These are phyloP conservation scores for Aspergillus funiculosus DNA, from an alignment of 495 filamentous ascomycete species.

Conservation along the genomic window DNA sequence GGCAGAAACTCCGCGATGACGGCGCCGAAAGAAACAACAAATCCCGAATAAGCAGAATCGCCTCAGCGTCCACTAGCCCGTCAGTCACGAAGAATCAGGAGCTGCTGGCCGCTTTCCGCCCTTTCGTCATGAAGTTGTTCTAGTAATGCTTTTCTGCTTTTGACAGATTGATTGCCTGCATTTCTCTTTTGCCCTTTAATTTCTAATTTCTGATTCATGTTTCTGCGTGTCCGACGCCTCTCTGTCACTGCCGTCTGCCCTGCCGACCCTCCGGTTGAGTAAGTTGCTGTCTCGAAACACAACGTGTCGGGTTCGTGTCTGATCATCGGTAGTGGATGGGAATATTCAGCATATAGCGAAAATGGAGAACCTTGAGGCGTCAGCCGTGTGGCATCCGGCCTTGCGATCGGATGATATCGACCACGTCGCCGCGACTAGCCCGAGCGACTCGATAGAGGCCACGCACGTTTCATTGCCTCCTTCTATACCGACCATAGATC, in stretches of 20 bases:
- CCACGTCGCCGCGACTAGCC: slow-evolving; percentile 8
- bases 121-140: slow-evolving; percentile 8
- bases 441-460: slow-evolving; percentile 11
- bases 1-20: slow-evolving; percentile 13
- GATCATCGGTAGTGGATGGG: slow-evolving; percentile 1
- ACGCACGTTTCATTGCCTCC: slow-evolving; percentile 3
- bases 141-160: slow-evolving; percentile 5
- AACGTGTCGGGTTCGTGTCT: slow-evolving; percentile 15
- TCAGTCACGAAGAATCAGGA: slow-evolving; percentile 7
- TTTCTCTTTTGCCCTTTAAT: background rate
- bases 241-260: slow-evolving; percentile 8
- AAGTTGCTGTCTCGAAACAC: background rate
- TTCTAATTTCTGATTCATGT: slow-evolving; percentile 10
- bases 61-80: slow-evolving; percentile 4
- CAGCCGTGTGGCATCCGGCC: slow-evolving; percentile 40
- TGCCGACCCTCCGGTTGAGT: slow-evolving; percentile 15
- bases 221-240: slow-evolving; percentile 1
- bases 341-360: slow-evolving; percentile 10
- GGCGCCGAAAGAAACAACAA: slow-evolving; percentile 6
- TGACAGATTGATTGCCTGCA: background rate
- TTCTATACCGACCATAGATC: background rate
- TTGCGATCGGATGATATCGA: slow-evolving; percentile 27
- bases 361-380: slow-evolving; percentile 20
- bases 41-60: background rate
- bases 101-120: no score